Base-by-base conservation (phyloP, 192 early-diverging fungal species). In the Linnemannia elongata region DNA sequence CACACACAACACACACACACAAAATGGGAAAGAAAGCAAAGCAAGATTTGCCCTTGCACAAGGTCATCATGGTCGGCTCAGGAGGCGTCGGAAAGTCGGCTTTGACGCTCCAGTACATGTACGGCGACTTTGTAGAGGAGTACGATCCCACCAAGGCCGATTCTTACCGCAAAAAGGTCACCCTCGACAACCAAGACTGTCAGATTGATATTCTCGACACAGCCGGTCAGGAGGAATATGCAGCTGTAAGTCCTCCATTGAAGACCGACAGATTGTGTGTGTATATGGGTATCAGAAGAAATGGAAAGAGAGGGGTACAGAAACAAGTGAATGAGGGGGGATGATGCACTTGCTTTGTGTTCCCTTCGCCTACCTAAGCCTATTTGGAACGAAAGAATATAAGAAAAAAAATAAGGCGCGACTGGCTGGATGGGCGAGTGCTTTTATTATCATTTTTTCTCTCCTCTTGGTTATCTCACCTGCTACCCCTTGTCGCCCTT, bases 141-240 rank as follows among this genome's bases (percentile, higher is more conserved):
- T 97, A 97, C 89, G 97, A 97, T 84, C 97, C 97, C 36, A 97
- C 97, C 54, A 97, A 97, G 82, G 97, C 96, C 68, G 97, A 97
- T 86, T 95, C 94, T 42, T 97, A 97, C 89, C 92, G 96, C 44
- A 97, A 97, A 87, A 97, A 97, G 88, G 92, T 95, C 49, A 80
- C 88, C 33, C 94, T 89, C 54, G 96, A 97, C 81, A 88, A 88
- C 30, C 91, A 92, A 38, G 96, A 97, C 72, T 96, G 95, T 80
- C 94, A 96, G 72, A 95, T 97, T 79, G 97, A 97, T 87, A 97
- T 97, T 84, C 90, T 97, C 35, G 97, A 97, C 83, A 97, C 97
- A 24, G 97, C 97, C 52, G 93, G 94, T 17, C 97, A 97, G 85
- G 97, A 97, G 77, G 97, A 97, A 82, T 97, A 97, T 88, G 95